Base-by-base conservation (phyloP, 2,329 filamentous ascomycete genomes). In the Ophiocordyceps unilateralis region DNA sequence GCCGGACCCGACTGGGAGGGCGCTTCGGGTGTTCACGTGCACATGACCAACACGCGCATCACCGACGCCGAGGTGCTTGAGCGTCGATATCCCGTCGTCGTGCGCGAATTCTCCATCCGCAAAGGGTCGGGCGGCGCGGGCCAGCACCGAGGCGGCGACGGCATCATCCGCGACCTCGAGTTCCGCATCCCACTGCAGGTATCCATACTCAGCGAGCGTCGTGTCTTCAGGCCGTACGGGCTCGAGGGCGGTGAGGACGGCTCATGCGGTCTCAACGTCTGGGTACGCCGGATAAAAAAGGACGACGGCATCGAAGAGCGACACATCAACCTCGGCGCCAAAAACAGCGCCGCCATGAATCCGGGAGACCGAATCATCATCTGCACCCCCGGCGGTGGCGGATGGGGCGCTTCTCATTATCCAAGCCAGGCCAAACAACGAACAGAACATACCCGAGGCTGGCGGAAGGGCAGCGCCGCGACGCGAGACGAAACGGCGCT, bases 11-110 rank as follows among this genome's bases (percentile, higher is more conserved):
- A 68, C 14, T 88, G 83, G 83, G 67, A 81, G 46, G 83, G 83
- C 32, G 79, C 81, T 11, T 76, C 68, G 42, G 83, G 81, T 22
- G 81, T 88, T n/a, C 82, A 89, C 56, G 81, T 76, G 2, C 82
- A 89, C 61, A 87, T 88, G 81, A 89, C 84, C 7, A 91, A 91
- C 58, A 89, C 83, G 3, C 72, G 83, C 14, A 89, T 88, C 54
- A 88, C 83, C 0, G 84, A 89, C 55, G 70, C 79, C 0, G 84
- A 91, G 56, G 73, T 87, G 7, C 83, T 89, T 49, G 83, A 89
- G 62, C 69, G 80, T 23, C 66, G 83, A 9, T 87, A 87, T 53
- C 83, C 83, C 0, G 52, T 51, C 34, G 44, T 91, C 1, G 62
- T 91, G 28, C 68, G 78, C 6, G 72, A 82, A 50, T 89, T 88